phyloP scores from a whole-genome alignment of 2,329 filamentous ascomycete genomes.

The Aurifilum marmelostoma region DNA sequence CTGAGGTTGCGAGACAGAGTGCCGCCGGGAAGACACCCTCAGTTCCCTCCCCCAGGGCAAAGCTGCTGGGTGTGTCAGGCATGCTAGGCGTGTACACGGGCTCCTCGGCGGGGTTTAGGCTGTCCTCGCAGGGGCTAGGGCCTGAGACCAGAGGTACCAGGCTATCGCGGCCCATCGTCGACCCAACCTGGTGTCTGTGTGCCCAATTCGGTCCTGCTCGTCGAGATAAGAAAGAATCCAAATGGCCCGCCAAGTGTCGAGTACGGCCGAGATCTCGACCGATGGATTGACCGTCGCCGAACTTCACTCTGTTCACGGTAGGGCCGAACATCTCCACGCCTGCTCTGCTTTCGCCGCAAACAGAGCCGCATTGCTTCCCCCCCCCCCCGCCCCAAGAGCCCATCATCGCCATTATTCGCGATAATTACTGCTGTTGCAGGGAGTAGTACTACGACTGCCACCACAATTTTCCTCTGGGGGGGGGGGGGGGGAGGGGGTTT shows the following conservation, averaged over 20 bases:
- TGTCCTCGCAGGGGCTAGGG: background rate
- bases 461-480: too few relatives aligned
- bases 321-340: background rate
- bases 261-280: constrained; percentile 31
- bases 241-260: constrained; percentile 25
- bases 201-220: constrained; percentile 25
- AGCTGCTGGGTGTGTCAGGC: constrained; percentile 1
- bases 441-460: too few relatives aligned
- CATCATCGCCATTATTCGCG: background rate
- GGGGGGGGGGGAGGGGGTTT: too few relatives aligned
- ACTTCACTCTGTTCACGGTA: constrained; percentile 6
- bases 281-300: constrained; percentile 24
- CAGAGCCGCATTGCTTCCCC: constrained; percentile 2
- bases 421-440: too few relatives aligned
- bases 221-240: constrained; percentile 21
- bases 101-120: background rate
- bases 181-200: constrained; percentile 18
- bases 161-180: constrained; percentile 22
- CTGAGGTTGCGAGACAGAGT: constrained; percentile 27
- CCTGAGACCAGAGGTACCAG: constrained; percentile 9
- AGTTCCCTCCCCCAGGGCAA: background rate
- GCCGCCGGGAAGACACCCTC: constrained; percentile 14
- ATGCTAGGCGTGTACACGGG: constrained; percentile 13
- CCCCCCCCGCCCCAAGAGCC: too few relatives aligned
- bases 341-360: background rate